Conservation (phyloP, 225 moss, liverwort and hornwort species). For the Ulota crispa region DNA sequence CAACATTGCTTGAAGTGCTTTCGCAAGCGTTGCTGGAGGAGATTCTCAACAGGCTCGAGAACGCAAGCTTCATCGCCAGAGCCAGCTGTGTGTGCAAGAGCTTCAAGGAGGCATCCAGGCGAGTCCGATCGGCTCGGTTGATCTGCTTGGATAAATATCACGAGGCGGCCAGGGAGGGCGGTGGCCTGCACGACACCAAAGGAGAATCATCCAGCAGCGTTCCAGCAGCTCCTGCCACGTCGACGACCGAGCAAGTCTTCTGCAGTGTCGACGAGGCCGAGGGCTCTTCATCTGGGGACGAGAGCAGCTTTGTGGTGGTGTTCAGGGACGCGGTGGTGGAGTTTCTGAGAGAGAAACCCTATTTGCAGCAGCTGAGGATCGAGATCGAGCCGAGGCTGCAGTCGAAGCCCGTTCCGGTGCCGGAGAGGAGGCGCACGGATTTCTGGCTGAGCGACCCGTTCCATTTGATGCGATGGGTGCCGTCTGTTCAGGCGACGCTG, state of each 20-base stretch:
- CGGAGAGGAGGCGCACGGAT: constrained; percentile 41
- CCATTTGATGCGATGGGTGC: constrained; percentile 48
- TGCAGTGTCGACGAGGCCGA: constrained; percentile 23
- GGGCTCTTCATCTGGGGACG: constrained; percentile 27
- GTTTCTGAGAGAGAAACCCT: constrained; percentile 24
- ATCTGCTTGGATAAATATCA: constrained; percentile 43
- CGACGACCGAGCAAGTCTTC: background rate
- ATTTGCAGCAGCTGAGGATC: constrained; percentile 43
- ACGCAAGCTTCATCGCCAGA: constrained; percentile 34
- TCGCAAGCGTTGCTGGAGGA: constrained; percentile 38
- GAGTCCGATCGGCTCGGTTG: constrained; percentile 30
- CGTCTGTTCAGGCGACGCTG: constrained; percentile 32
- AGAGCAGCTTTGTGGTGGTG: constrained; percentile 10
- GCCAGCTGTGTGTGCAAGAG: constrained; percentile 36
- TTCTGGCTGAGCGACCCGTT: constrained; percentile 58
- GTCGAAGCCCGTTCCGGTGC: constrained; percentile 40
- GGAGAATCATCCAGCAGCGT: constrained; percentile 18
- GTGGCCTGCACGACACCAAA: constrained; percentile 23
- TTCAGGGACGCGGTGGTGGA: constrained; percentile 41
- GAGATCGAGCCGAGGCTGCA: constrained; percentile 49
- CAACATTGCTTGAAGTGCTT: constrained; percentile 25
- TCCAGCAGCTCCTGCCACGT: background rate
- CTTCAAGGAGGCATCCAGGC: constrained; percentile 29
- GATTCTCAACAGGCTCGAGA: constrained; percentile 45
- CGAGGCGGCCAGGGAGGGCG: constrained; percentile 26